Conservation (phyloP, 306 rosid species). For the Canavalia ensiformis region DNA sequence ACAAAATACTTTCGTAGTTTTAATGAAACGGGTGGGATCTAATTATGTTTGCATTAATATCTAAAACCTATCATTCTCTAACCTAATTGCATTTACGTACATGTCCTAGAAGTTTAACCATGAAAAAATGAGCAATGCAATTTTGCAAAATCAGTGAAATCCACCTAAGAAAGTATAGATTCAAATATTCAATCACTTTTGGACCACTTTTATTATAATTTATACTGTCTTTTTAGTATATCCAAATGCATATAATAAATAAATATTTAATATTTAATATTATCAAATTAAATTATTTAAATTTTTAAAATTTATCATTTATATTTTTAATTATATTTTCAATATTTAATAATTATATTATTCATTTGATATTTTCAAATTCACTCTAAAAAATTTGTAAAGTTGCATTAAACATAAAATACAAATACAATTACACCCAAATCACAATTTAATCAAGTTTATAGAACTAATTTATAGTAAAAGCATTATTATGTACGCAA, state of each 20-base stretch:
- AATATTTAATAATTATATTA: background rate
- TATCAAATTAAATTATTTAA: no score
- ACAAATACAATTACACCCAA: background rate
- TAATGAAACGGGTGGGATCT: slow-evolving; percentile 36
- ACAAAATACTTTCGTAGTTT: background rate
- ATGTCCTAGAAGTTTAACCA: slow-evolving; percentile 21
- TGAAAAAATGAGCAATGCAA: slow-evolving; percentile 2
- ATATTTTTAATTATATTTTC: no score
- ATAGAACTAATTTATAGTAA: background rate
- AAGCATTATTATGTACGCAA: background rate
- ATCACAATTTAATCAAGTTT: background rate
- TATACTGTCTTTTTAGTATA: no score
- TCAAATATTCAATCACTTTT: background rate
- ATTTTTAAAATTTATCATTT: no score
- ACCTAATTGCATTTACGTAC: slow-evolving; percentile 38
- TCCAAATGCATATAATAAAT: no score
- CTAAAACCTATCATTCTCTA: slow-evolving; percentile 39
- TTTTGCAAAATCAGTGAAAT: slow-evolving; percentile 28
- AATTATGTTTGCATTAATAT: slow-evolving; percentile 47
- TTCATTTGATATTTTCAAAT: background rate
- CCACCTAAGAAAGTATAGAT: slow-evolving; percentile 23
- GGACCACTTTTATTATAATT: slow-evolving; percentile 19
- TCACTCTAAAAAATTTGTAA: slow-evolving; percentile 27
- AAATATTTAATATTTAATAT: no score
- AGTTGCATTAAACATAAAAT: slow-evolving; percentile 32